Base-by-base conservation (phyloP, 169 alveolate species). In the Plasmodium berghei region DNA sequence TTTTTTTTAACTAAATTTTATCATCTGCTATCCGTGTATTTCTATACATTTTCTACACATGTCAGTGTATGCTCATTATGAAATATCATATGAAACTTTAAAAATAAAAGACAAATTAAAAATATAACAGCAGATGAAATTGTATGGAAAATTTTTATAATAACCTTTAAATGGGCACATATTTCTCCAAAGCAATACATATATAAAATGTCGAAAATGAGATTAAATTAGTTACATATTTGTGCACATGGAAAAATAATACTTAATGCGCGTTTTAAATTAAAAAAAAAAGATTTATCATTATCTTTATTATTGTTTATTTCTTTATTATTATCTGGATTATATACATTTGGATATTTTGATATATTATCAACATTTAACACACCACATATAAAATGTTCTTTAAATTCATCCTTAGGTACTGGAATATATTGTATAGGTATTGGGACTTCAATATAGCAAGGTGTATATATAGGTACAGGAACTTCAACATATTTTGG, bases 381-480 rank as follows among this genome's bases (percentile, higher is more conserved):
- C 5, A 75, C 18, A 9, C 89, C 77, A 22, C 59, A 45, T 1
- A 77, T 62, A 28, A 75, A 75, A 62, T 75, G 67, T 1, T 75
- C 77, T 54, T 63, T 75, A 9, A 52, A 26, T 12, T 56, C 89
- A 26, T 67, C 45, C 49, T 75, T 52, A 1, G 49, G 61, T 12
- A 62, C 49, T 6, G 89, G 89, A n/a, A 75, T 75, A n/a, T 63
- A 75, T 22, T 75, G 89, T 48, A 46, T 54, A 20, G 89, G 89
- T 48, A 75, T 75, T 22, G 89, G 89, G 9, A 75, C 89, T 75
- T 75, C 89, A n/a, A 75, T 45, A 63, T 75, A 75, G 28, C 73
- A 62, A 2, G 89, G 89, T 1, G 64, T 77, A 24, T 75, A 75
- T 46, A 75, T 75, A 42, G 89, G 89, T 24, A 75, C 89, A 54